A percentile compares a stretch with the other conserved stretches of the same genome.
Evolutionary conservation across 148 eudicot genomes (phyloP).

Genomic region (Gaultheria prostrata): DNA sequence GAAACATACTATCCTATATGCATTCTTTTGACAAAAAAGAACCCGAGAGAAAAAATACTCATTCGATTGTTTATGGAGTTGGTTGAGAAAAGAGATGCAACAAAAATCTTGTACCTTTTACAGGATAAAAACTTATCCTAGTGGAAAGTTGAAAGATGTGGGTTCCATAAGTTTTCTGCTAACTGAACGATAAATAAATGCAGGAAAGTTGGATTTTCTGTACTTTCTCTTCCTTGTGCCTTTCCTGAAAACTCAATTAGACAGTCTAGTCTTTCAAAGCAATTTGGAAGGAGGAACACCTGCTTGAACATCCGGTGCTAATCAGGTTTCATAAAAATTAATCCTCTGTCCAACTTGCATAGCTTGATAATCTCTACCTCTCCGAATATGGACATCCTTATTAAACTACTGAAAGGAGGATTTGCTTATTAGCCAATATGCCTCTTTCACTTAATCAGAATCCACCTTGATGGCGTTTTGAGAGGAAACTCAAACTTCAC

Average conservation of each 20-base stretch:
- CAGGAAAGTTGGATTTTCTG: not conserved
- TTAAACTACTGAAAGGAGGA: not conserved
- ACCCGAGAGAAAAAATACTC: not conserved
- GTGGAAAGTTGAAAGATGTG: not conserved
- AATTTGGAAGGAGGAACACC: not conserved
- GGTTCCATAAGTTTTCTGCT: not conserved
- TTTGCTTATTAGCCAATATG: not conserved
- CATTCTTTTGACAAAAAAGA: not conserved
- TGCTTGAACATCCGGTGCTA: not conserved
- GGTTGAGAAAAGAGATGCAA: not conserved
- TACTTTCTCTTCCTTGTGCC: too few relatives aligned
- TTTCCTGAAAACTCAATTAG: not conserved
- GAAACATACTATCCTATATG: not conserved
- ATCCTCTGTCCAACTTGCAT: not conserved
- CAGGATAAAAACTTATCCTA: not conserved
- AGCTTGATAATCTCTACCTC: not conserved
- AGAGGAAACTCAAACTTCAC: not conserved
- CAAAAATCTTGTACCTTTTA: not conserved
- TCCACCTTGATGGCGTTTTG: not conserved
- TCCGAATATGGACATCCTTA: not conserved
- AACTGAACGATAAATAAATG: not conserved
- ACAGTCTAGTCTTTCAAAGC: not conserved
- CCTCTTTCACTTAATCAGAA: not conserved
- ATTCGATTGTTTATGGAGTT: not conserved
- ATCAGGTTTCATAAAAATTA: not conserved